Evolutionary conservation across 192 early-diverging fungal species (phyloP).

Genomic region (Coemansia sp.): DNA sequence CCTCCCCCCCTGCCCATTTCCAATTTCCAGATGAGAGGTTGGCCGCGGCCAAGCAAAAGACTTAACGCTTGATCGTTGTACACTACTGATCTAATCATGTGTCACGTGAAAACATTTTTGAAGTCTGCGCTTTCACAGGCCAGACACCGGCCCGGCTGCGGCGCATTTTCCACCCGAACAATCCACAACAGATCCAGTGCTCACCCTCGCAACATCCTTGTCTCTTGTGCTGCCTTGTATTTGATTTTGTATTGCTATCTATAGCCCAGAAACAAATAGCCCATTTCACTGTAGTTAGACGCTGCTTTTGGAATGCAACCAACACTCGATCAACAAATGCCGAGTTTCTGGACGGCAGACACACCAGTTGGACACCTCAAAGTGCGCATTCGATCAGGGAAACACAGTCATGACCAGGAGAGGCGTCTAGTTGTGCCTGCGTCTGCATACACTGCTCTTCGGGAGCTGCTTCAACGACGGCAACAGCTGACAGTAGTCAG

Average conservation of each 20-base stretch:
- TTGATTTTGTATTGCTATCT: neutral
- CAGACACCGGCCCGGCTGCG: neutral
- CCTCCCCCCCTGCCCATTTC: neutral
- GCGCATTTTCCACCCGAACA: neutral
- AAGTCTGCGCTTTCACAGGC: neutral
- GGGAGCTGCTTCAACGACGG: constrained; percentile 19
- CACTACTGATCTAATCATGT: neutral
- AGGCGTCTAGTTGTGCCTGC: constrained; percentile 17
- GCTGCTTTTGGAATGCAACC: neutral
- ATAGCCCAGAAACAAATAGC: neutral
- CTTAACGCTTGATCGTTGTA: neutral
- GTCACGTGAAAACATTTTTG: neutral
- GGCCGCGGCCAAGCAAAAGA: neutral
- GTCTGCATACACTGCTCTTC: constrained; percentile 12
- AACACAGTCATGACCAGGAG: neutral
- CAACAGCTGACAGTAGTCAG: neutral
- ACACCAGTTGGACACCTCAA: constrained; percentile 32
- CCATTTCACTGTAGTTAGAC: neutral
- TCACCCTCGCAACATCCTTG: neutral
- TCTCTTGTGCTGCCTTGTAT: neutral
- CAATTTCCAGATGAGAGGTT: neutral
- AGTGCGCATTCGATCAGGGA: constrained; percentile 25
- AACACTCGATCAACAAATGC: constrained; percentile 16
- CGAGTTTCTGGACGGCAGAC: constrained; percentile 52
- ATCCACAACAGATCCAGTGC: neutral